A percentile compares a stretch with the other conserved stretches of the same genome.
phyloP scores from a whole-genome alignment of 768 basidiomycete genomes.

The Dentipellis sp. region DNA sequence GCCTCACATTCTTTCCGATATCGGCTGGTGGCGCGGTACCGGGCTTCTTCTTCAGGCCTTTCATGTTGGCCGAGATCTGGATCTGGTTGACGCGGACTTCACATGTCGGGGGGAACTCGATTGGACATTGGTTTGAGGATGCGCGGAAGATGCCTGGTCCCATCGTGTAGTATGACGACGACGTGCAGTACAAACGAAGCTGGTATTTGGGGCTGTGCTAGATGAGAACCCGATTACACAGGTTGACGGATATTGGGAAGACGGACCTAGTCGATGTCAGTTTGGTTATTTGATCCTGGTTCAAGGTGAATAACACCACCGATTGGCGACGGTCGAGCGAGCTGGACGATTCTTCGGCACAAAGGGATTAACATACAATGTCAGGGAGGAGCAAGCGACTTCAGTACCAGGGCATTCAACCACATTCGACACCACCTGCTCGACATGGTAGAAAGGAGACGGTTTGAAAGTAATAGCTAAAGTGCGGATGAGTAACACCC shows the following conservation, averaged over 20 bases:
- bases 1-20: constrained; percentile 31
- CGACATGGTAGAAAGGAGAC: constrained; percentile 69
- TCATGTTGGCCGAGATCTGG: constrained; percentile 64
- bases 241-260: neutral
- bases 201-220: constrained; percentile 56
- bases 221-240: neutral
- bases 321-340: constrained; percentile 70
- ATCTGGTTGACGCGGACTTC: constrained; percentile 81
- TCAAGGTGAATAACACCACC: constrained; percentile 54
- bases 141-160: constrained; percentile 43
- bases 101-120: constrained; percentile 88
- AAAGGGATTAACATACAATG: neutral
- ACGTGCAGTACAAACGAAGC: constrained; percentile 83
- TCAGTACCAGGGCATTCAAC: constrained; percentile 72
- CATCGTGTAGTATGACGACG: constrained; percentile 59
- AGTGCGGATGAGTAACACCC: constrained; percentile 1
- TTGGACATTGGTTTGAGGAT: constrained; percentile 48
- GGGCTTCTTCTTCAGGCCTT: constrained; percentile 91
- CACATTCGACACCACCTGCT: constrained; percentile 54
- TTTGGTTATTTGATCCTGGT: constrained; percentile 51
- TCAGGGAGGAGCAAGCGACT: neutral
- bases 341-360: constrained; percentile 56
- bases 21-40: constrained; percentile 91
- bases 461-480: constrained; percentile 68
- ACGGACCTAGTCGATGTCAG: constrained; percentile 35